Evolutionary conservation across 2,329 filamentous ascomycete species (phyloP), one percentile per base, ranked within the genome.

Genomic region (Eurotiales sp.): DNA sequence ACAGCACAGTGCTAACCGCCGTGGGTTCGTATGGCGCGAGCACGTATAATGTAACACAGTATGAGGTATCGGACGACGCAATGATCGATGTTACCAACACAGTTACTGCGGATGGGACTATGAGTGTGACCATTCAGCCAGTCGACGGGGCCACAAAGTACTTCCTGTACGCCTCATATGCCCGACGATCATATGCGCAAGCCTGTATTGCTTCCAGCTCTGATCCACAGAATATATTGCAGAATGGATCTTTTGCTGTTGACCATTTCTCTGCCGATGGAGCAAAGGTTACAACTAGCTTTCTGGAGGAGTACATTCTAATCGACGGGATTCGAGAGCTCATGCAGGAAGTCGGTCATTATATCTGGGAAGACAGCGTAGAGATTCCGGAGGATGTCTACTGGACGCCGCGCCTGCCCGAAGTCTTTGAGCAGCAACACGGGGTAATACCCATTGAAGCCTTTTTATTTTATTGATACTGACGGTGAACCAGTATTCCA

Each of bases 231-330:
- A n/a, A n/a, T n/a, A n/a, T n/a, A n/a, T n/a, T n/a, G n/a, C n/a
- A n/a, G n/a, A 67, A 68, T 52, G 66, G 66, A 10, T 68, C 64
- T 2, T 67, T 56, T 46, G 58, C 56, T 7, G 64, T 67, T 5
- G 66, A 69, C 55, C 68, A 74, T 54, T 73, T 70, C 56, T 66
- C 59, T 15, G 53, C 59, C 15, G 42, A 40, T 2, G 72, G 70
- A 3, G 71, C 71, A 0, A 54, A 62, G 41, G 56, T 59, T 1
- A 58, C 60, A 1, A 67, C 59, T 0, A 50, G 68, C 11, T 74
- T 72, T 47, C 68, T 63, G 63, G 63, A 72, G 36, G 46, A 72
- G n/a, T 56, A 67, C 23, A 55, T 73, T 12, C 53, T 73, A 2
- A 49, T 53, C 14, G 59, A 66, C 44, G 61, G 59, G 1, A 60